Base-by-base conservation (phyloP, 768 basidiomycete genomes). In the Lepiota brunneoincarnata region DNA sequence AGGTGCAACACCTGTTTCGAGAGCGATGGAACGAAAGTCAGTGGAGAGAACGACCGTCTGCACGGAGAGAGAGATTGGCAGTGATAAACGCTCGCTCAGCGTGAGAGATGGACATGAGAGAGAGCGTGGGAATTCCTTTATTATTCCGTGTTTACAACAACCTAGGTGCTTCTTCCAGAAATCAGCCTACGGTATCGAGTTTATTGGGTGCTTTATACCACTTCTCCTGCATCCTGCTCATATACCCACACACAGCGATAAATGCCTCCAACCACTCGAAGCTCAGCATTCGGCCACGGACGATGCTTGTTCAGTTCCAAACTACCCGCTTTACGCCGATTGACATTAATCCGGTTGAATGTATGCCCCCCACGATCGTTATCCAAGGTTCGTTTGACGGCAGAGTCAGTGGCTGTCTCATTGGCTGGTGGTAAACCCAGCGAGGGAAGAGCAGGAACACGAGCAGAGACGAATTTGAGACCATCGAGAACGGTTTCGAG, bases 1-100 rank as follows among this genome's bases (percentile, higher is more conserved):
- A 4, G 91, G 89, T 14, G 84, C 83, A 1, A 89, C 79, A 18
- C 87, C 89, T 0, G 89, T 90, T 69, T 91, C 86, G 24, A 95
- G 80, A 6, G 81, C 73, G 18, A 94, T 76, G 0, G 79, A 69
- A 24, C 93, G 78, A 61, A 80, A 93, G 58, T 89, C 86, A 34
- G 75, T 67, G 0, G n/a, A 88, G 73, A 5, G 72, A 63, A 17
- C 93, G 86, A 1, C 91, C 91, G 65, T 95, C 93, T 3, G 81
- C 76, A 47, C 93, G 87, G n/a, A 31, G 31, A 9, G 31, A 31
- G 31, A 31, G 31, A 31, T 31, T 31, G 31, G 31, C 31, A 9
- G 31, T 31, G 31, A 31, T 31, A 31, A 31, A 31, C 31, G 31
- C 31, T 9, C 31, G 31, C 7, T 31, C 31, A 9, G 31, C 7